phyloP scores from a whole-genome alignment of 768 basidiomycete genomes.

The Omphalotus guepiniiformis region DNA sequence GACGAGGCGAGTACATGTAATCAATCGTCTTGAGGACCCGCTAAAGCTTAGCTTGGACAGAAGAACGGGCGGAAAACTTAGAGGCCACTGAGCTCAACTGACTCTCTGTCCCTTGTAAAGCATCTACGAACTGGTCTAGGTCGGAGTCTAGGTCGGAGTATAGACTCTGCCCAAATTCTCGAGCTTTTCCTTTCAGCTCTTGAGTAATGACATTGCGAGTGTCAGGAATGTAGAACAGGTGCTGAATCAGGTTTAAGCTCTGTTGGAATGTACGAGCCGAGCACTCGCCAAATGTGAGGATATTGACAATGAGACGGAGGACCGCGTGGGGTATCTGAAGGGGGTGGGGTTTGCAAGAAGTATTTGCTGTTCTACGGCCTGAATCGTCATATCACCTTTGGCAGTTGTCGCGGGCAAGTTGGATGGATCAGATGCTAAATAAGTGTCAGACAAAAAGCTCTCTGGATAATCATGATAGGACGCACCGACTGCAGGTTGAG shows the following conservation, averaged over 20 bases:
- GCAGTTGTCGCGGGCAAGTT: neutral
- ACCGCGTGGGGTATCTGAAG: slow-evolving; percentile 83
- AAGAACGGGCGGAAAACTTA: slow-evolving; percentile 92
- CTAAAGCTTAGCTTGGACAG: slow-evolving; percentile 93
- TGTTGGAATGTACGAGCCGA: slow-evolving; percentile 95
- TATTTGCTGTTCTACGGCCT: slow-evolving; percentile 41
- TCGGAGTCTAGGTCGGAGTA: slow-evolving; percentile 72
- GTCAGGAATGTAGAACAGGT: slow-evolving; percentile 84
- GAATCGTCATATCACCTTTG: slow-evolving; percentile 21
- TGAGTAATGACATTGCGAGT: slow-evolving; percentile 86
- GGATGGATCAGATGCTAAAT: no score
- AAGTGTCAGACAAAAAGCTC: no score
- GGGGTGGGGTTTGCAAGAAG: slow-evolving; percentile 63
- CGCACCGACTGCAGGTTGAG: neutral
- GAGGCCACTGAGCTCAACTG: slow-evolving; percentile 69
- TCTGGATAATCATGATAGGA: neutral
- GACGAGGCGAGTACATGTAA: slow-evolving; percentile 81
- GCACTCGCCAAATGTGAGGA: slow-evolving; percentile 96
- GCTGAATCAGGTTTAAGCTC: slow-evolving; percentile 86
- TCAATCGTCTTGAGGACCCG: slow-evolving; percentile 96
- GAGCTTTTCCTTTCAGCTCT: slow-evolving; percentile 82
- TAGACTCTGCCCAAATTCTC: slow-evolving; percentile 79
- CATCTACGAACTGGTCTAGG: slow-evolving; percentile 67
- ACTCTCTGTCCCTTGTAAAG: slow-evolving; percentile 56
- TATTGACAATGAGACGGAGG: slow-evolving; percentile 92